These are phyloP conservation scores for Pyrenula aspistea DNA, from an alignment of 495 filamentous ascomycete genomes.

Conservation along the genomic window DNA sequence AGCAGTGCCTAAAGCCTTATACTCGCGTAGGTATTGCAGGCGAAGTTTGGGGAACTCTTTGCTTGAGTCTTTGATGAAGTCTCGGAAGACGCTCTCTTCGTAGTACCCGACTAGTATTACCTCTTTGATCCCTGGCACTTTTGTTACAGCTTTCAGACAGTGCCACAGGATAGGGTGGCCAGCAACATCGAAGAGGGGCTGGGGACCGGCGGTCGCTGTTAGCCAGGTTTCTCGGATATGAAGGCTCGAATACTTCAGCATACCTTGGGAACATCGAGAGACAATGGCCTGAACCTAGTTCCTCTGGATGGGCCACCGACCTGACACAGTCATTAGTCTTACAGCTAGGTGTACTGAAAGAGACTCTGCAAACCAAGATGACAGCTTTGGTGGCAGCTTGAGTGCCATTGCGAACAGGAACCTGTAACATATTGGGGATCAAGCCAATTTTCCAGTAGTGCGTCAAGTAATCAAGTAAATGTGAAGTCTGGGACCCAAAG, in stretches of 20 bases:
- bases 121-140: slow-evolving; percentile 86
- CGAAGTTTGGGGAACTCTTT: slow-evolving; percentile 79
- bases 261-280: slow-evolving; percentile 95
- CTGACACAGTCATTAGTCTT: slow-evolving; percentile 30
- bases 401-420: slow-evolving; percentile 32
- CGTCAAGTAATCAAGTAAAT: too few species aligned
- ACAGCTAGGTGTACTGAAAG: slow-evolving; percentile 1
- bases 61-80: slow-evolving; percentile 87
- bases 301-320: slow-evolving; percentile 90
- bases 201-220: slow-evolving; percentile 4
- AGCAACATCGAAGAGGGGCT: slow-evolving; percentile 98
- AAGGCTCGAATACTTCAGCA: slow-evolving; percentile 11
- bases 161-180: slow-evolving; percentile 98
- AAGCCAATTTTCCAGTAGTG: too few species aligned
- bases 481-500: too few species aligned
- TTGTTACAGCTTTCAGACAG: slow-evolving; percentile 83
- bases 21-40: slow-evolving; percentile 94
- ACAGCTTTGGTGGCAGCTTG: slow-evolving; percentile 54
- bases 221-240: slow-evolving; percentile 1
- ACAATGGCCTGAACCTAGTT: slow-evolving; percentile 91
- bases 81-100: slow-evolving; percentile 90
- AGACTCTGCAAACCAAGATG: slow-evolving; percentile 41
- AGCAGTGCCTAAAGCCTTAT: slow-evolving; percentile 90
- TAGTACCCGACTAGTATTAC: slow-evolving; percentile 98
- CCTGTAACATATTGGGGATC: slow-evolving; percentile 28